phyloP scores from a whole-genome alignment of 1,139 yeast species.

The Hyphopichia wangnamkhiaoensis region DNA sequence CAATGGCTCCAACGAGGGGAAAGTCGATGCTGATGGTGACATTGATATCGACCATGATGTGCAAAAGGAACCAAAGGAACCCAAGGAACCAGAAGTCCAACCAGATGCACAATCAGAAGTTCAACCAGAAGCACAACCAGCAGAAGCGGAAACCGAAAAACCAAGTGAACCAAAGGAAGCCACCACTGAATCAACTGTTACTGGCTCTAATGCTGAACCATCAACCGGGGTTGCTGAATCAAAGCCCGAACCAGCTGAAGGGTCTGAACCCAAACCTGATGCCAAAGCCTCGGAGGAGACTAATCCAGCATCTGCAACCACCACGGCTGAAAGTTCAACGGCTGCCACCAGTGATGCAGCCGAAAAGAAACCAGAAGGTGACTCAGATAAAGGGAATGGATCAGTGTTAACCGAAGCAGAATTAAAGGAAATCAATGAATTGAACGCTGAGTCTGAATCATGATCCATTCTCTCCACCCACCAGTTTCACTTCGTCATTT shows the following conservation, averaged over 20 bases:
- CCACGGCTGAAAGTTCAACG: too few relatives aligned
- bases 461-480: too few relatives aligned
- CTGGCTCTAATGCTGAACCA: constrained; percentile 1
- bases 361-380: too few relatives aligned
- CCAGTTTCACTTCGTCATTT: too few relatives aligned
- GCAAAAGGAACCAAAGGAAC: constrained; percentile 5
- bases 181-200: not conserved
- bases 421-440: constrained; percentile 38
- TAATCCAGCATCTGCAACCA: too few relatives aligned
- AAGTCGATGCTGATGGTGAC: constrained; percentile 3
- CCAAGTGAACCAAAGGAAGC: too few relatives aligned
- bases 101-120: not conserved
- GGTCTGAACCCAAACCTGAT: constrained; percentile 3
- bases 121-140: not conserved
- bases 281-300: not conserved
- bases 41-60: not conserved
- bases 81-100: constrained; percentile 3
- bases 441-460: constrained; percentile 19
- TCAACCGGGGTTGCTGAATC: constrained; percentile 1
- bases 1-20: too few relatives aligned
- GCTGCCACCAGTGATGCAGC: too few relatives aligned
- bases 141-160: constrained; percentile 2
- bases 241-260: constrained; percentile 1
- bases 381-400: constrained; percentile 7
- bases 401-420: constrained; percentile 37